Evolutionary conservation across 2,329 filamentous ascomycete species (phyloP), one percentile per base, ranked within the genome.

Genomic region (Ceratocystis albifundus): DNA sequence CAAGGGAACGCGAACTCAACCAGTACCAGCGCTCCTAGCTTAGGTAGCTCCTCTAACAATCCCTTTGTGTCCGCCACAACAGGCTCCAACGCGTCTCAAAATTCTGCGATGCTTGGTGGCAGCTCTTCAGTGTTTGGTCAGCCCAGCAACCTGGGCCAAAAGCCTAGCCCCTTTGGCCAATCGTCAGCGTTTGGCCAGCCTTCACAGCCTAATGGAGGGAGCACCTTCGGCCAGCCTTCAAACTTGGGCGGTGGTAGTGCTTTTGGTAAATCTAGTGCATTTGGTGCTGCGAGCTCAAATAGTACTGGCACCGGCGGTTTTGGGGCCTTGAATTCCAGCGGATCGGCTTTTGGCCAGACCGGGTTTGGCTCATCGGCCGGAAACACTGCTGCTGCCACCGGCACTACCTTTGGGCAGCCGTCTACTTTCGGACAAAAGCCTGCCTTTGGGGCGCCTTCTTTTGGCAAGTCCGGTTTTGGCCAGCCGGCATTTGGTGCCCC

Each of bases 61-160:
- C 74, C 81, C 1, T 83, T 84, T 70, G 76, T 74, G 22, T 62
- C 72, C 15, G 53, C 6, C 48, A 10, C 62, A n/a, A 10, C 62
- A 30, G 25, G 15, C 17, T 2, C 55, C 5, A 64, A 68, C 22
- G 62, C 69, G 1, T 62, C 72, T 4, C 44, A 70, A 32, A 50
- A 30, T n/a, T 15, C 62, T 17, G 32, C 45, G 36, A 67, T 48
- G 44, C 61, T 61, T n/a, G 50, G 48, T 7, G 62, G 66, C 7
- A 45, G 65, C 25, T 65, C 65, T 69, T 41, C 72, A 72, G 70
- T 75, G 1, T 75, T 76, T 62, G 72, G 72, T 6, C 73, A 74
- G 62, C 70, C 73, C 10, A 76, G 73, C 61, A 71, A 75, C 0
- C 83, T 84, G 69, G 77, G 79, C 2, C 76, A 80, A 45, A 71